These are phyloP conservation scores for Cryptosporidium parvum DNA, from an alignment of 169 alveolate genomes.

Conservation along the genomic window DNA sequence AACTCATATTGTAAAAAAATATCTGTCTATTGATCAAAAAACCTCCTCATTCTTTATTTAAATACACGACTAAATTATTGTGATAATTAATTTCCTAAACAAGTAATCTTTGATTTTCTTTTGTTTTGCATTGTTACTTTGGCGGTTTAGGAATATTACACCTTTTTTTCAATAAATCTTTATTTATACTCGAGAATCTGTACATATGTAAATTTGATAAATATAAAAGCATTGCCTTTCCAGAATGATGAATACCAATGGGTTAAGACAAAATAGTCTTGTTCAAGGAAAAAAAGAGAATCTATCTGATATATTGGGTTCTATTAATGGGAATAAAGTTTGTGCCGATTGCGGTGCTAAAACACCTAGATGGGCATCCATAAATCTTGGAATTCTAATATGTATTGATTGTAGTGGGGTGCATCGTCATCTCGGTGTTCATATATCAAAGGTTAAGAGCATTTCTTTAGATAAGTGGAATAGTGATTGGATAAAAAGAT, in stretches of 20 bases:
- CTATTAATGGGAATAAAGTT: slow-evolving; percentile 86
- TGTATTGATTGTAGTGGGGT: slow-evolving; percentile 97
- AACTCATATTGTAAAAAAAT: neutral
- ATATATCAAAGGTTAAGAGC: slow-evolving; percentile 93
- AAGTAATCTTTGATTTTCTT: neutral
- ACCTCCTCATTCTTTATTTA: neutral
- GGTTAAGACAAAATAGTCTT: slow-evolving; percentile 18
- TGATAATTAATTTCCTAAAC: neutral
- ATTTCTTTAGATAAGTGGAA: slow-evolving; percentile 93
- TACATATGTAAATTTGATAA: slow-evolving; percentile 2
- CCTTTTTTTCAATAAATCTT: neutral
- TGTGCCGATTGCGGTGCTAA: slow-evolving; percentile 97
- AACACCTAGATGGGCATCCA: slow-evolving; percentile 97
- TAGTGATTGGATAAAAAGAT: slow-evolving; percentile 85
- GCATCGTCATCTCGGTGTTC: slow-evolving; percentile 96
- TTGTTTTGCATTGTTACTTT: neutral
- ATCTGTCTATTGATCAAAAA: neutral
- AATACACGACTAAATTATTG: neutral
- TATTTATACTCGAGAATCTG: slow-evolving; percentile 11
- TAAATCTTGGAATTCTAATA: slow-evolving; percentile 93
- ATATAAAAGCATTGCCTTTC: neutral
- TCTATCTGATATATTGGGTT: slow-evolving; percentile 23
- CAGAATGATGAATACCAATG: slow-evolving; percentile 16
- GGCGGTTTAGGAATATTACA: neutral
- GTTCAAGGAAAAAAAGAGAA: slow-evolving; percentile 10